A percentile compares a stretch with the other conserved stretches of the same genome.
phyloP scores from a whole-genome alignment of 2,329 filamentous ascomycete species.

The Colletotrichum limetticola region DNA sequence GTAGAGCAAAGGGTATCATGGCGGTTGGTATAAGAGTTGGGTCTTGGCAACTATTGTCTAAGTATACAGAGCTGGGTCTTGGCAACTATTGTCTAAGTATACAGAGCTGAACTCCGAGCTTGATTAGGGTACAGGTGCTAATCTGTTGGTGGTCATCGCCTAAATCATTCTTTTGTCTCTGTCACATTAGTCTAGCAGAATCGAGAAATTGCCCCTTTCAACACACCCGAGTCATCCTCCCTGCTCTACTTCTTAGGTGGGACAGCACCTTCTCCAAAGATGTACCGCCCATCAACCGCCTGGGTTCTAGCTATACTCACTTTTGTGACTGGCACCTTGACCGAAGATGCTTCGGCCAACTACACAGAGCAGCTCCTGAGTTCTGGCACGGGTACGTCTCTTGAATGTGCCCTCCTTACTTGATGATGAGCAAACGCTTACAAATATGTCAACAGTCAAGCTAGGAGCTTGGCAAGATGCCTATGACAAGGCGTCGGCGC shows the following conservation, averaged over 20 bases:
- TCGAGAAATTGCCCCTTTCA: too few relatives aligned
- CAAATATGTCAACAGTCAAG: slow-evolving; percentile 24
- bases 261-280: not conserved
- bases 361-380: slow-evolving; percentile 36
- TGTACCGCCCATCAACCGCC: not conserved
- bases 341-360: slow-evolving; percentile 35
- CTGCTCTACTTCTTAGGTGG: not conserved
- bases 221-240: too few relatives aligned
- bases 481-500: slow-evolving; percentile 65
- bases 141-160: too few relatives aligned
- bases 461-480: slow-evolving; percentile 63
- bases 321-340: slow-evolving; percentile 26
- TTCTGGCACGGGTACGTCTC: slow-evolving; percentile 34
- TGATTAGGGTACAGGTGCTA: not conserved
- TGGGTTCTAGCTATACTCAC: slow-evolving; percentile 30
- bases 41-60: not conserved
- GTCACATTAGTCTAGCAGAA: not conserved
- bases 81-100: not conserved
- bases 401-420: not conserved
- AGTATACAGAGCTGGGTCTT: not conserved
- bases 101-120: not conserved
- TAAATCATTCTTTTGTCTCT: not conserved
- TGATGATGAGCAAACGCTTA: not conserved
- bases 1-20: too few relatives aligned
- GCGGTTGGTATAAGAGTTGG: not conserved